A percentile compares a stretch with the other conserved stretches of the same genome.
Evolutionary conservation across 2,329 filamentous ascomycete species (phyloP).

Genomic region (Fusarium oligoseptatum): DNA sequence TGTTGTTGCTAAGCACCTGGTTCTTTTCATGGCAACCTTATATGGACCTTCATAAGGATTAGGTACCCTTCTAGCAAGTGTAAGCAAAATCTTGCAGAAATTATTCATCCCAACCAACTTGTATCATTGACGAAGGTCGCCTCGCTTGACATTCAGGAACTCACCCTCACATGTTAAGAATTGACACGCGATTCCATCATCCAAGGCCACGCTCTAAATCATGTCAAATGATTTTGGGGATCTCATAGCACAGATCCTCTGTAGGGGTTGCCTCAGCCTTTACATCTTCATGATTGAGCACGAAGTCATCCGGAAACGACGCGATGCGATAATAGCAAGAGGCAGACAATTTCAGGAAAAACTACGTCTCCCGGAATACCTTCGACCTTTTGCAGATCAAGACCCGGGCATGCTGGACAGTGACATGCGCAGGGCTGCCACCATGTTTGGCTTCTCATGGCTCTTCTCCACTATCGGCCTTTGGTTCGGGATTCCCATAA

Average conservation of each 20-base stretch:
- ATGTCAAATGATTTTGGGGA: background rate
- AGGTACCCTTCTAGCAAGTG: background rate
- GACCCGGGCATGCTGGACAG: background rate
- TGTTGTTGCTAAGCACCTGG: background rate
- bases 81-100: background rate
- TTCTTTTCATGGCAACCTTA: background rate
- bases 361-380: background rate
- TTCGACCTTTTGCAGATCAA: background rate
- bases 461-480: background rate
- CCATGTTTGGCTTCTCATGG: background rate
- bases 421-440: background rate
- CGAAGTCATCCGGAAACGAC: background rate
- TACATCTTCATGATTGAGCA: background rate
- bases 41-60: no score
- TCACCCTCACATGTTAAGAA: background rate
- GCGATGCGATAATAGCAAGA: background rate
- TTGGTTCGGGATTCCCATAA: background rate
- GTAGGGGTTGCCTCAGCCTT: background rate
- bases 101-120: background rate
- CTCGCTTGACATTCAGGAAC: background rate
- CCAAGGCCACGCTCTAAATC: background rate
- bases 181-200: background rate
- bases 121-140: background rate
- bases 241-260: background rate
- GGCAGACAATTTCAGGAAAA: background rate